Base-by-base conservation (phyloP, 2,329 filamentous ascomycete species). In the Drechmeria coniospora region DNA sequence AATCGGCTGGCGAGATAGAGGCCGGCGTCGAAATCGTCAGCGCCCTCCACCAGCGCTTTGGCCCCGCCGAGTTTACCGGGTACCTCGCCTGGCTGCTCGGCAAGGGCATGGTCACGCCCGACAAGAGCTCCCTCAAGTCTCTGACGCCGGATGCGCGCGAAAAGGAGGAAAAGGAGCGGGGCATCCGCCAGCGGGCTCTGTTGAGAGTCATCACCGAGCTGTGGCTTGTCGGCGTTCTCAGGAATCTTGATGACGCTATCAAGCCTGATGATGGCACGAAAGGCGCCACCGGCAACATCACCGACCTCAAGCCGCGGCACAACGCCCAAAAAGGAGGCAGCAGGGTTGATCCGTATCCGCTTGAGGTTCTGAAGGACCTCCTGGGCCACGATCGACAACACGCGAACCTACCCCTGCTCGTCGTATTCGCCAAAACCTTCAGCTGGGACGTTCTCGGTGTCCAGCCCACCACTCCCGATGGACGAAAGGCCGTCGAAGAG, bases 321-420 rank as follows among this genome's bases (percentile, higher is more conserved):
- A 49, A 7, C 10, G 21, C 54, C 21, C 63, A 64, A 15, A 54
- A 58, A 28, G 70, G 73, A 33, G 72, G 73, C 37, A 65, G 68
- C 16, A 72, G 67, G 22, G 69, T 82, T 2, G 90, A 98, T 37
- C 90, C 90, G 0, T 95, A 98, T 40, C 92, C 92, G 4, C 63
- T 98, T 13, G 90, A 98, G 50, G 87, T 95, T n/a, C 61, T 98
- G 22, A 98, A 98, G 56, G 92, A 98, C 48, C 68, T 98, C 38
- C 67, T 98, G 11, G 84, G 86, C 6, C 78, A 95, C 47, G 90
- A 98, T 49, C 74, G 84, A 30, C 87, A 98, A 41, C 90, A 95
- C 46, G 63, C 73, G 30, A 98, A 95, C 46, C 57, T 98, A 23
- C 84, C 90, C 1, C 61, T 98, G 25, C 78, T 94, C 5, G 90